Conservation (phyloP, 306 rosid species). For the Dalbergia cultrata region DNA sequence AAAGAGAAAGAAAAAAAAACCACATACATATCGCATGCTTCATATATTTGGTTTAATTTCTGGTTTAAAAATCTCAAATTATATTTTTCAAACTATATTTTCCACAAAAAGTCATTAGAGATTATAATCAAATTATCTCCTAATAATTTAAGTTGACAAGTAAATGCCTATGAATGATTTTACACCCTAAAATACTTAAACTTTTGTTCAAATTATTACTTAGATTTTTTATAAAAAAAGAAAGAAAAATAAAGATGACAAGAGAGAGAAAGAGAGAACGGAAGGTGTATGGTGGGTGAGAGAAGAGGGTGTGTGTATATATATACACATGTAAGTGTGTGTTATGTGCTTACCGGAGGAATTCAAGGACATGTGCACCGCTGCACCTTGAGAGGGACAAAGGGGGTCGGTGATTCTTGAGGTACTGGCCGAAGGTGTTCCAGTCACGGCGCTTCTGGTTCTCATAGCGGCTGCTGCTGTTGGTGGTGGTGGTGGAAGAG, state of each 20-base stretch:
- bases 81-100: too few species aligned
- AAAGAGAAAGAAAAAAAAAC: too few species aligned
- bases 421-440: constrained; percentile 97
- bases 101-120: too few species aligned
- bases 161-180: too few species aligned
- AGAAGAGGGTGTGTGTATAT: neutral
- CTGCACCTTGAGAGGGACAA: constrained; percentile 91
- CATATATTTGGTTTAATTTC: too few species aligned
- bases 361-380: constrained; percentile 98
- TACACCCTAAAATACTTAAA: too few species aligned
- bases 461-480: constrained; percentile 90
- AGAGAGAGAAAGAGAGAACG: neutral
- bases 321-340: neutral
- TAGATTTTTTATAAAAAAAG: too few species aligned
- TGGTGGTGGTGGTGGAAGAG: constrained; percentile 47
- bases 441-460: constrained; percentile 98
- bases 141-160: too few species aligned
- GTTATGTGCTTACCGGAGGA: constrained; percentile 61
- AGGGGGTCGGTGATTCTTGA: constrained; percentile 95
- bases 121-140: too few species aligned
- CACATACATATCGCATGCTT: neutral
- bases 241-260: too few species aligned
- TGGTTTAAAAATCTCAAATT: too few species aligned
- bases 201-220: too few species aligned
- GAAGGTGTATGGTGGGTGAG: constrained; percentile 32